Conservation (phyloP, 371 early-diverging fungal species). For the Sporodiniella umbellata region DNA sequence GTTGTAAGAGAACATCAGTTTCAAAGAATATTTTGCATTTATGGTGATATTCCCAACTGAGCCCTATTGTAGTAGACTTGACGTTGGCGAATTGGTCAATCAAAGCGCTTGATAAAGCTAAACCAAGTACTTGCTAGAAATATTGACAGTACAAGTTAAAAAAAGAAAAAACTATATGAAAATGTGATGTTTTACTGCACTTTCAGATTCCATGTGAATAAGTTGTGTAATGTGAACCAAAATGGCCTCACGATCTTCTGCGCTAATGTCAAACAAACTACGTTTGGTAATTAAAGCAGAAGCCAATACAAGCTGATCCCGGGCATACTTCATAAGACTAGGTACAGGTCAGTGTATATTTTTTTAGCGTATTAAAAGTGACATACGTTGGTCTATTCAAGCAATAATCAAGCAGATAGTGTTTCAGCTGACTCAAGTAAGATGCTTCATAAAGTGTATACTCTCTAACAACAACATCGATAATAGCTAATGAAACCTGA, state of each 20-base stretch:
- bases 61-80: slow-evolving; percentile 55
- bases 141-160: too few species aligned
- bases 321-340: slow-evolving; percentile 48
- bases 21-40: slow-evolving; percentile 66
- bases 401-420: slow-evolving; percentile 57
- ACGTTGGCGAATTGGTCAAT: slow-evolving; percentile 68
- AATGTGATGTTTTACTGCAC: slow-evolving; percentile 35
- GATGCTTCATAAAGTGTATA: slow-evolving; percentile 52
- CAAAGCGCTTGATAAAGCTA: slow-evolving; percentile 54
- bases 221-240: slow-evolving; percentile 51
- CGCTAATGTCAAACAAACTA: slow-evolving; percentile 58
- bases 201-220: slow-evolving; percentile 38
- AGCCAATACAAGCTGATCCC: slow-evolving; percentile 42
- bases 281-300: slow-evolving; percentile 65
- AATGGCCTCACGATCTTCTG: slow-evolving; percentile 51
- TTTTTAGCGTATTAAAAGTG: neutral
- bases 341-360: neutral
- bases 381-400: slow-evolving; percentile 40
- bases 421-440: slow-evolving; percentile 50
- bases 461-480: slow-evolving; percentile 55
- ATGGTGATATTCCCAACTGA: slow-evolving; percentile 69
- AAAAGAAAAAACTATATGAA: too few species aligned
- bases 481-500: slow-evolving; percentile 59
- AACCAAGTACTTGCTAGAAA: slow-evolving; percentile 41
- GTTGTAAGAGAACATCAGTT: slow-evolving; percentile 30